Percentiles rank a stretch among this genome's conserved stretches.
phyloP scores from a whole-genome alignment of 2,329 filamentous ascomycete species.

The Myriosclerotinia scirpicola region DNA sequence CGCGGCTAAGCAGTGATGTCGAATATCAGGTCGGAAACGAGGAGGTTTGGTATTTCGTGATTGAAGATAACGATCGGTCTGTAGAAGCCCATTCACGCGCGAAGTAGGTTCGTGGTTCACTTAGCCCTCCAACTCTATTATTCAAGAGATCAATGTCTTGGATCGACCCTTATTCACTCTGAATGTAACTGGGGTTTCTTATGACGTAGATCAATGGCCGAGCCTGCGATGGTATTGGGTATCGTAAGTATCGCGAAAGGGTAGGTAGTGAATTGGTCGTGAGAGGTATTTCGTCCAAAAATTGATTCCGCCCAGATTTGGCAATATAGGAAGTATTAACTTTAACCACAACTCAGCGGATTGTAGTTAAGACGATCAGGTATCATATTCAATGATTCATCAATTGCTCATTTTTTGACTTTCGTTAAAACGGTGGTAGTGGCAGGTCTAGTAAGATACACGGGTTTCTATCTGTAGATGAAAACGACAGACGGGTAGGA shows the following conservation, averaged over 20 bases:
- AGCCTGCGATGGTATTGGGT: not conserved
- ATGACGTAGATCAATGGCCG: not conserved
- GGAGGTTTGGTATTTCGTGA: not conserved
- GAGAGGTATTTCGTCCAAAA: not conserved
- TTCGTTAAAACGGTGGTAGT: not conserved
- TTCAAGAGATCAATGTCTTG: not conserved
- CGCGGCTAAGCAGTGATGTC: not conserved
- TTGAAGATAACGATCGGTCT: not conserved
- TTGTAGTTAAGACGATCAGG: not conserved
- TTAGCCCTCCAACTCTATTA: not conserved
- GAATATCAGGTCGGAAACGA: not conserved
- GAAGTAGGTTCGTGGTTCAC: not conserved
- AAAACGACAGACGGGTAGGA: not conserved
- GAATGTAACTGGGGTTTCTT: not conserved
- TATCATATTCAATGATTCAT: constrained; percentile 20
- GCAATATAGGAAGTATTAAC: not conserved
- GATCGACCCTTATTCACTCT: not conserved
- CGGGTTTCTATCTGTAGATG: not conserved
- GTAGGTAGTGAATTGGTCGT: not conserved
- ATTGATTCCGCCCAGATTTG: not conserved
- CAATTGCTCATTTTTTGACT: constrained; percentile 2
- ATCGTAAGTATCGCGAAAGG: not conserved
- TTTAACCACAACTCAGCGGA: constrained; percentile 17
- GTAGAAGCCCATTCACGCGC: not conserved
- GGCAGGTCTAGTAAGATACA: not conserved